A percentile compares a stretch with the other conserved stretches of the same genome.
Conservation (phyloP, 192 early-diverging fungal species). For the Linnemannia zychae region DNA sequence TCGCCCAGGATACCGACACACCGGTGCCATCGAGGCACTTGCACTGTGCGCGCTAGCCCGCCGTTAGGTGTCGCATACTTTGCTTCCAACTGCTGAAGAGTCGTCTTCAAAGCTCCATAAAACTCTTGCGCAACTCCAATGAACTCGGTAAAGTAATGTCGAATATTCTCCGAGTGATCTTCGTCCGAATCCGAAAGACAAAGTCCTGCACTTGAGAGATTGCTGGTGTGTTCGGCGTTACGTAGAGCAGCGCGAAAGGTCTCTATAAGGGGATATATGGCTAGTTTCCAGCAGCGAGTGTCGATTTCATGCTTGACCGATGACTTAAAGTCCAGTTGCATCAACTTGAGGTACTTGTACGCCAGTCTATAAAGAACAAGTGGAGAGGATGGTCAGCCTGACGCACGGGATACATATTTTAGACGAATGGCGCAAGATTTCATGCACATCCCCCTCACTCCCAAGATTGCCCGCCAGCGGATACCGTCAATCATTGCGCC, state of each 20-base stretch:
- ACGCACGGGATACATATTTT: background rate
- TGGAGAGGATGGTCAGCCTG: background rate
- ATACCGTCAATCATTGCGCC: conserved; percentile 6
- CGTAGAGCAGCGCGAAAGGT: conserved; percentile 63
- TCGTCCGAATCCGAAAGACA: conserved; percentile 34
- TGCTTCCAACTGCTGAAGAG: conserved; percentile 49
- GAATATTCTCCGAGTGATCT: conserved; percentile 29
- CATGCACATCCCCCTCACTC: background rate
- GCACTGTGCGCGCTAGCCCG: conserved; percentile 12
- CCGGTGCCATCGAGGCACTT: conserved; percentile 61
- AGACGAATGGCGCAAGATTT: conserved; percentile 5
- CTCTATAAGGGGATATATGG: conserved; percentile 65
- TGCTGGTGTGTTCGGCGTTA: conserved; percentile 29
- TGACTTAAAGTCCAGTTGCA: conserved; percentile 60
- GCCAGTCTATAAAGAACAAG: conserved; percentile 45
- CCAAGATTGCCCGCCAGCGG: background rate
- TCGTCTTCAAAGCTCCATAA: conserved; percentile 54
- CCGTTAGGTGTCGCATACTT: conserved; percentile 21
- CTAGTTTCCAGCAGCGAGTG: conserved; percentile 67
- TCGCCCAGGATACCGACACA: conserved; percentile 65
- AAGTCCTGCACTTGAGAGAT: conserved; percentile 5
- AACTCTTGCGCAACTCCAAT: conserved; percentile 61
- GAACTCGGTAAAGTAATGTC: conserved; percentile 58
- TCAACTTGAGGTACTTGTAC: conserved; percentile 58
- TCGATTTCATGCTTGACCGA: conserved; percentile 69